A percentile compares a stretch with the other conserved stretches of the same genome.
These are phyloP conservation scores for Pezizomycotina sp. DNA, from an alignment of 2,329 filamentous ascomycete genomes.

Conservation along the genomic window DNA sequence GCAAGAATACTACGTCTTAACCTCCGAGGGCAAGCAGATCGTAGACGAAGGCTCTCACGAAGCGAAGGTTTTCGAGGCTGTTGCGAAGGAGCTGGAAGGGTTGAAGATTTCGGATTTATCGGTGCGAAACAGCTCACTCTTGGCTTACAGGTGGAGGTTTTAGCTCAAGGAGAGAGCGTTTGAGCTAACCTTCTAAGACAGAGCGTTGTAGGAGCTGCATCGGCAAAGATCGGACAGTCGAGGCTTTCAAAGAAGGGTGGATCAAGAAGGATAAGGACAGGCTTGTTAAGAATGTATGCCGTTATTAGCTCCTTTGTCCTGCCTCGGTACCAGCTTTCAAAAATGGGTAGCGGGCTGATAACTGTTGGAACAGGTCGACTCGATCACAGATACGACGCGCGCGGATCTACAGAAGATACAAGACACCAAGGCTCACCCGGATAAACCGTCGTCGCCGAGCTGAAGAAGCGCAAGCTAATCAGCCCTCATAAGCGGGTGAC, in stretches of 20 bases:
- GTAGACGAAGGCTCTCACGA: constrained; percentile 63
- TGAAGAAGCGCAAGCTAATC: constrained; percentile 85
- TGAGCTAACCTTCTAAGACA: constrained; percentile 4
- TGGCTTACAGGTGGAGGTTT: too few relatives aligned
- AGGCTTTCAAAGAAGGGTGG: constrained; percentile 77
- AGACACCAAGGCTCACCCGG: constrained; percentile 49
- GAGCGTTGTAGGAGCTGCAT: constrained; percentile 23
- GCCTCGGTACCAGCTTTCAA: constrained; percentile 21
- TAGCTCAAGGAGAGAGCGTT: constrained; percentile 21
- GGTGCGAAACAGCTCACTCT: constrained; percentile 24
- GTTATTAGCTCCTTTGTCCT: not conserved
- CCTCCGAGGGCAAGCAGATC: constrained; percentile 56
- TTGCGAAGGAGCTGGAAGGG: constrained; percentile 57
- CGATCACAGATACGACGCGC: constrained; percentile 63
- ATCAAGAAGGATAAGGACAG: constrained; percentile 47
- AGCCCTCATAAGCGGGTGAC: constrained; percentile 66
- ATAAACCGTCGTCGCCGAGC: constrained; percentile 57
- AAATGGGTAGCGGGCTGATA: constrained; percentile 44
- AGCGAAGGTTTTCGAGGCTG: constrained; percentile 62
- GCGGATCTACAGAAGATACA: constrained; percentile 60
- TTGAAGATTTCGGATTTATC: constrained; percentile 59
- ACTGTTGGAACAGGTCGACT: constrained; percentile 45
- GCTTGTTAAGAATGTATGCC: constrained; percentile 36
- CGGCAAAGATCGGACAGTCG: constrained; percentile 68
- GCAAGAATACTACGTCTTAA: constrained; percentile 57